These are phyloP conservation scores for Arabidopsis hybrid DNA, from an alignment of 441 rosid species.

Conservation along the genomic window DNA sequence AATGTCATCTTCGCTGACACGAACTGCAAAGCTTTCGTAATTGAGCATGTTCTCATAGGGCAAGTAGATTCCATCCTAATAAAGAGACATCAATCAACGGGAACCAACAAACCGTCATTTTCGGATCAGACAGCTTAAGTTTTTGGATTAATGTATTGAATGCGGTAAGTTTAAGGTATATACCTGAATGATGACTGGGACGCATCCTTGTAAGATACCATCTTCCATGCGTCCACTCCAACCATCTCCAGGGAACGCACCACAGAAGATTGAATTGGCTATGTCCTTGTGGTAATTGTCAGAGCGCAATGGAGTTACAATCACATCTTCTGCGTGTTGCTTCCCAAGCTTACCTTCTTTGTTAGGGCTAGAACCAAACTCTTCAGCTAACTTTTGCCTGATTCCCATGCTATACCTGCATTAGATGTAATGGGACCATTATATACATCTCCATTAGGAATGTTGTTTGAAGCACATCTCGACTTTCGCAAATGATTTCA, in stretches of 20 bases:
- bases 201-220: constrained; percentile 94
- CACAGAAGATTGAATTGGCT: constrained; percentile 88
- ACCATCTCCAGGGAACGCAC: constrained; percentile 97
- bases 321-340: constrained; percentile 79
- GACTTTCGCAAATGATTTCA: neutral
- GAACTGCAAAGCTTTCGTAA: constrained; percentile 92
- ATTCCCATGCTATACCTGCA: constrained; percentile 98
- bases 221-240: constrained; percentile 99
- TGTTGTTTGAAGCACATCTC: constrained; percentile 16
- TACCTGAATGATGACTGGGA: constrained; percentile 98
- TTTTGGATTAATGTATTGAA: neutral
- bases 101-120: neutral
- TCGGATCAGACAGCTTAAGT: constrained; percentile 1
- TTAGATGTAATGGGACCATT: constrained; percentile 18
- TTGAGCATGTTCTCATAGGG: constrained; percentile 94
- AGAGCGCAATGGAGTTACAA: constrained; percentile 73
- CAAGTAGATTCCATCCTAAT: constrained; percentile 90
- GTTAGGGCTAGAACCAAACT: constrained; percentile 94
- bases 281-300: constrained; percentile 69
- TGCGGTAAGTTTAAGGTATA: constrained; percentile 18
- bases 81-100: constrained; percentile 40
- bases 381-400: constrained; percentile 87
- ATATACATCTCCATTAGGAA: constrained; percentile 9
- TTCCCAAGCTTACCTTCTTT: constrained; percentile 92
- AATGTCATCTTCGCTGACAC: constrained; percentile 84